Evolutionary conservation across 1,284 basidiomycete genomes (phyloP).

Genomic region (Boletus sp.): DNA sequence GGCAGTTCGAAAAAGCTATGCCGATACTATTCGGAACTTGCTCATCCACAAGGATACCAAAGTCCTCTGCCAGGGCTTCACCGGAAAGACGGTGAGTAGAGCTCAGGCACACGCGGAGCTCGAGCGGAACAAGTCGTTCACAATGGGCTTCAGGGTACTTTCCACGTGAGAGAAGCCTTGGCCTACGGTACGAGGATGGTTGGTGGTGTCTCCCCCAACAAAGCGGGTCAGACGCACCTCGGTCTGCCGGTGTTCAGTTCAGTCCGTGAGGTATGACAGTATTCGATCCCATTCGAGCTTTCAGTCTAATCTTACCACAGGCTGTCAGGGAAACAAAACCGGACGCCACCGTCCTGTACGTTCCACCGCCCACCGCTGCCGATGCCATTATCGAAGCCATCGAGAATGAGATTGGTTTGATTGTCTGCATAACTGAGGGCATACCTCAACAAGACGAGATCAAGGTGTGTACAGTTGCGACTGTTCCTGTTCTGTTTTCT

Average conservation of each 20-base stretch:
- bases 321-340: conserved; percentile 82
- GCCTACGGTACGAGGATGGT: conserved; percentile 97
- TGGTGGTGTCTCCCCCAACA: conserved; percentile 96
- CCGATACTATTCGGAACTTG: conserved; percentile 88
- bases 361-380: conserved; percentile 88
- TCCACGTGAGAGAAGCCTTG: conserved; percentile 93
- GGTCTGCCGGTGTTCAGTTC: conserved; percentile 93
- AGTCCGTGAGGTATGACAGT: conserved; percentile 74
- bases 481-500: not conserved
- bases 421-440: conserved; percentile 96
- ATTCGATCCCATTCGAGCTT: not conserved
- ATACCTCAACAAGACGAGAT: conserved; percentile 97
- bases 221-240: conserved; percentile 93
- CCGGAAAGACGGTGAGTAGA: conserved; percentile 87
- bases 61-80: conserved; percentile 91
- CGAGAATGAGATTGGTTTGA: conserved; percentile 93
- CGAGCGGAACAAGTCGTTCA: conserved; percentile 4
- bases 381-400: conserved; percentile 97
- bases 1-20: conserved; percentile 70
- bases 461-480: conserved; percentile 45
- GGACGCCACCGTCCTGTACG: conserved; percentile 93
- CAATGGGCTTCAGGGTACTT: conserved; percentile 71
- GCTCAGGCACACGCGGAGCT: not conserved
- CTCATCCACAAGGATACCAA: conserved; percentile 93
- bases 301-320: conserved; percentile 37